A percentile compares a stretch with the other conserved stretches of the same genome.
These are phyloP conservation scores for Kokia cookei DNA, from an alignment of 441 rosid species.

Conservation along the genomic window DNA sequence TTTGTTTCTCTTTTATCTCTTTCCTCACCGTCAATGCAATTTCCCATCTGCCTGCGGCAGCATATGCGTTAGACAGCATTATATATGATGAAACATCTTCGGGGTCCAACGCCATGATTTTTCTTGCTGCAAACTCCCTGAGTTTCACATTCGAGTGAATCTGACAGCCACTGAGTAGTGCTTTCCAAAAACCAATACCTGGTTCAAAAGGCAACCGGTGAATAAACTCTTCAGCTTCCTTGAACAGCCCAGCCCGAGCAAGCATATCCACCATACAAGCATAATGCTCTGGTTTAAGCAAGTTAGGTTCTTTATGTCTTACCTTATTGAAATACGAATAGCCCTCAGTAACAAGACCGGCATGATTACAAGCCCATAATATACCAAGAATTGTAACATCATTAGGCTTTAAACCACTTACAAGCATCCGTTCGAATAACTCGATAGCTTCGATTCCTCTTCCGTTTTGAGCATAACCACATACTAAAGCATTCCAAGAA, in stretches of 20 bases:
- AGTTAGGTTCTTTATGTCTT: conserved; percentile 22
- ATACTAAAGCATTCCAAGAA: conserved; percentile 74
- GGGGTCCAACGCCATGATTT: conserved; percentile 62
- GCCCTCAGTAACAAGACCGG: conserved; percentile 68
- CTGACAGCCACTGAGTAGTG: conserved; percentile 76
- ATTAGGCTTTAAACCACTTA: conserved; percentile 44
- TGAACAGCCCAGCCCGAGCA: conserved; percentile 56
- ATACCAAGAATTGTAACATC: conserved; percentile 62
- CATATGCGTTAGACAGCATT: conserved; percentile 78
- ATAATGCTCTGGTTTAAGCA: conserved; percentile 56
- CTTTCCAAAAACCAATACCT: conserved; percentile 87
- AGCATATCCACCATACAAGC: conserved; percentile 79
- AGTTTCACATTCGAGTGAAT: conserved; percentile 54
- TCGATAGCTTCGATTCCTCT: conserved; percentile 59
- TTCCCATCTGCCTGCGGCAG: conserved; percentile 67
- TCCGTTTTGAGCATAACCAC: conserved; percentile 78
- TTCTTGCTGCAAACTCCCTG: conserved; percentile 46
- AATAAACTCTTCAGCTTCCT: conserved; percentile 53
- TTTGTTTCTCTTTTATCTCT: conserved; percentile 52
- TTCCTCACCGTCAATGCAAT: conserved; percentile 41
- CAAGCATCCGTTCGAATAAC: conserved; percentile 42
- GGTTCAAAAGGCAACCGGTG: conserved; percentile 53
- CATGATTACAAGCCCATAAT: conserved; percentile 72
- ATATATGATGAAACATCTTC: conserved; percentile 68
- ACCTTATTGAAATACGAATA: conserved; percentile 49